Percentiles rank a stretch among this genome's conserved stretches.
Conservation (phyloP, 2,329 filamentous ascomycete species). For the Magnaporthiopsis rhizophila region DNA sequence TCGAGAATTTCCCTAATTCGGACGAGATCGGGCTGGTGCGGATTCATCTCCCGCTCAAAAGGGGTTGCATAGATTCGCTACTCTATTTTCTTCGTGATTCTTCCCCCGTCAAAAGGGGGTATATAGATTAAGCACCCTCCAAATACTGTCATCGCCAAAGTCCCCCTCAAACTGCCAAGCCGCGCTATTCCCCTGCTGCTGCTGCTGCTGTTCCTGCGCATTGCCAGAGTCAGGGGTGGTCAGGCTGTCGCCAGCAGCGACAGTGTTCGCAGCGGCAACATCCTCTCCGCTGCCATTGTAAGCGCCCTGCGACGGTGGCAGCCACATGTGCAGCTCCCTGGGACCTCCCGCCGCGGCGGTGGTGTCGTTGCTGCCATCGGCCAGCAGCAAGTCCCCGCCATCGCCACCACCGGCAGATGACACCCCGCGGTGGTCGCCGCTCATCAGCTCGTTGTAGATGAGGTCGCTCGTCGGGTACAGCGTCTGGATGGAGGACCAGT, state of each 20-base stretch:
- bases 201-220: too few species aligned
- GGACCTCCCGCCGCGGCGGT: neutral
- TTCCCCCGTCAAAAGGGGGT: conserved; percentile 17
- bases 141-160: conserved; percentile 47
- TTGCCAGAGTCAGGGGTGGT: too few species aligned
- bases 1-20: too few species aligned
- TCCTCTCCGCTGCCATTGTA: neutral
- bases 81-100: too few species aligned
- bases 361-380: too few species aligned
- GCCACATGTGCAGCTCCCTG: neutral
- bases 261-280: too few species aligned
- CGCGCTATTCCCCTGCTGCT: conserved; percentile 10
- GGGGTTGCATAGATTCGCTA: too few species aligned
- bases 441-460: conserved; percentile 45
- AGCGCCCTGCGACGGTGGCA: neutral
- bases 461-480: conserved; percentile 51
- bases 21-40: too few species aligned
- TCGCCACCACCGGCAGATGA: conserved; percentile 11
- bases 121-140: conserved; percentile 47
- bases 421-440: conserved; percentile 22
- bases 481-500: conserved; percentile 43
- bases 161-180: conserved; percentile 46
- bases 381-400: conserved; percentile 10
- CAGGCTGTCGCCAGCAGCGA: too few species aligned
- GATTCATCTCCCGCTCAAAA: too few species aligned